Base-by-base conservation (phyloP, 2,329 filamentous ascomycete genomes). In the Claviceps pusilla region DNA sequence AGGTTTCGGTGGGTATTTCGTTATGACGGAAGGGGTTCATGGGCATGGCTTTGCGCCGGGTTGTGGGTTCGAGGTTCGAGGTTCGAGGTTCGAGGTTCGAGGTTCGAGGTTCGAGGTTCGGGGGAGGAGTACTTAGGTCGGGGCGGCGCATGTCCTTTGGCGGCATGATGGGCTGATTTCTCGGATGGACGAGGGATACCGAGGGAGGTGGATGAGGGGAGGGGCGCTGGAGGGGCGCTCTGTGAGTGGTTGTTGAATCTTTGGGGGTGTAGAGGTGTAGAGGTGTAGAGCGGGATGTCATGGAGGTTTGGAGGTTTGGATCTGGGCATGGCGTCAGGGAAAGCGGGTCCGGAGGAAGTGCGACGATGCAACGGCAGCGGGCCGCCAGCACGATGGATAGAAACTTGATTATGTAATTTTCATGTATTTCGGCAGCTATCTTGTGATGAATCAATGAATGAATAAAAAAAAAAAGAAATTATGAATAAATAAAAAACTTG, bases 101-200 rank as follows among this genome's bases (percentile, higher is more conserved):
- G 24, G 24, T 24, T 24, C 24, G 24, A 24, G 2, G 24, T 24
- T 24, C 24, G 24, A 24, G 1, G 19, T 19, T 19, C 19, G 46
- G 10, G n/a, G 12, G 28, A 3, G 12, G 45, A 16, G 62, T 60
- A 75, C 73, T 68, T 63, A 75, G 63, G 59, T 75, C 73, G 33
- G 69, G 56, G 59, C 72, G 64, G 59, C 73, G 69, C 64, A 72
- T 68, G 53, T 75, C 73, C 62, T 72, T 66, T 54, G 67, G 68
- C 50, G 71, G 66, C 72, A 74, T 74, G 28, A 55, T 55, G 54
- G 52, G 14, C 11, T 14, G 56, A 58, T 39, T 29, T 9, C 24
- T 24, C 6, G 42, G 31, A 41, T 48, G 14, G 50, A 43, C 52
- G 43, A 54, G 45, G 14, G 29, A 10, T 7, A 16, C 37, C 7